phyloP scores from a whole-genome alignment of 768 basidiomycete genomes.

The Phlegmacium glaucopus region DNA sequence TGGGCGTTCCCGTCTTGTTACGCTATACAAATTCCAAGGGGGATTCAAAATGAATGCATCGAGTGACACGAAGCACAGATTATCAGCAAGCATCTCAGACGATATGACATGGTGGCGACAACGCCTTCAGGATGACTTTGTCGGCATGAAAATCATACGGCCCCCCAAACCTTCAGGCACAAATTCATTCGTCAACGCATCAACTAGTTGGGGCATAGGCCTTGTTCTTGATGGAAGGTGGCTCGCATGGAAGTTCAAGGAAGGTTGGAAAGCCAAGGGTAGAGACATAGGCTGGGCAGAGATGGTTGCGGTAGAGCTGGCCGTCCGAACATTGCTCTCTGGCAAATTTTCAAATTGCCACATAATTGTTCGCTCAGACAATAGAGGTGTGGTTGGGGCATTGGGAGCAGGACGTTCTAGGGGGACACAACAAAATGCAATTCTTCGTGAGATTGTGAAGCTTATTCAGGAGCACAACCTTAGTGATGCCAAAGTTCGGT shows the following conservation, averaged over 20 bases:
- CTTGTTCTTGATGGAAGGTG: constrained; percentile 24
- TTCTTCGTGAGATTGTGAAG: too few relatives aligned
- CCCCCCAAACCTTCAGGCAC: constrained; percentile 7
- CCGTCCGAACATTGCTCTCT: constrained; percentile 1
- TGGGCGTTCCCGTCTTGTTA: constrained; percentile 25
- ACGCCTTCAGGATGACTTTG: constrained; percentile 6
- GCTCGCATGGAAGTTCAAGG: constrained; percentile 23
- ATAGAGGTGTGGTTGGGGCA: constrained; percentile 31
- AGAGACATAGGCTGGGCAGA: constrained; percentile 27
- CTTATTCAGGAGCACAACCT: too few relatives aligned
- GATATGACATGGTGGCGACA: constrained; percentile 27
- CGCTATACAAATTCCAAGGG: constrained; percentile 21
- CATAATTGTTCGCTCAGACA: constrained; percentile 32
- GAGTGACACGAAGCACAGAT: background rate
- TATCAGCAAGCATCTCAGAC: constrained; percentile 9
- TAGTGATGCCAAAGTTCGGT: too few relatives aligned
- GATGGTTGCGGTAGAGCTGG: constrained; percentile 26
- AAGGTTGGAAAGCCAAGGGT: constrained; percentile 11
- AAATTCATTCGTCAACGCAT: constrained; percentile 32
- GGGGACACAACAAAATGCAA: constrained; percentile 18
- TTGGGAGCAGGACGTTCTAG: constrained; percentile 16
- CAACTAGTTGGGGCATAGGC: constrained; percentile 38
- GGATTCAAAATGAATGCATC: constrained; percentile 18
- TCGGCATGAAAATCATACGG: too few relatives aligned
- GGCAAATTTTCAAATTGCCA: constrained; percentile 3